Base-by-base conservation (phyloP, 2,329 filamentous ascomycete genomes). In the Fusarium kyushuense region DNA sequence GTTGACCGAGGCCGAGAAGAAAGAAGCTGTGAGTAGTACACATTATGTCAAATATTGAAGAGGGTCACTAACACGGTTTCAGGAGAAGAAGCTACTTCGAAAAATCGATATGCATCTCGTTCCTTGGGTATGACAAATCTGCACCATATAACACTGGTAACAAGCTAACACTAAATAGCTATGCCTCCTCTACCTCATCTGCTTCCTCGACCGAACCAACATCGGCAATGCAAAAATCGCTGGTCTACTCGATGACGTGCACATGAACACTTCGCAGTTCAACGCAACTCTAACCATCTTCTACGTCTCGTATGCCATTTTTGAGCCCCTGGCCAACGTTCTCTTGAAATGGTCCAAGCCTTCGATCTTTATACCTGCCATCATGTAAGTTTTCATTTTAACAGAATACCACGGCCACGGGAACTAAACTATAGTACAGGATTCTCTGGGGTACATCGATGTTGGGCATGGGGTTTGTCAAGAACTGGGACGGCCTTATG, bases 251-350 rank as follows among this genome's bases (percentile, higher is more conserved):
- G 69, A 83, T 13, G 88, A 91, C 58, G 80, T 96, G 17, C 69
- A 85, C 32, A 87, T 95, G 83, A 84, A 84, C 1, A 83, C 85
- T 4, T 79, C 83, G 8, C 83, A 91, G 74, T 97, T 94, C 80
- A 94, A 94, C 76, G 83, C 86, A 23, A 87, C 89, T 1, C 83
- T 97, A 10, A 92, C 91, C 33, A 90, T 96, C 71, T 97, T 97
- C 81, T 97, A 96, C 80, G 84, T 96, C 49, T 93, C 91, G 1
- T 97, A 97, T 76, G 86, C 92, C 3, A 79, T 94, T 33, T 94
- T 93, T 66, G 93, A 96, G 76, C 88, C 89, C 0, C 72, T 94
- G 42, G 93, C 92, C 62, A 96, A 97, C 76, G 82, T 95, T 46
- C 79, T 97, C 25, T 87, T 97, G 61, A 97, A 96, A 80, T 86